phyloP scores from a whole-genome alignment of 1,284 basidiomycete species.

The Ustilago cynodontis region DNA sequence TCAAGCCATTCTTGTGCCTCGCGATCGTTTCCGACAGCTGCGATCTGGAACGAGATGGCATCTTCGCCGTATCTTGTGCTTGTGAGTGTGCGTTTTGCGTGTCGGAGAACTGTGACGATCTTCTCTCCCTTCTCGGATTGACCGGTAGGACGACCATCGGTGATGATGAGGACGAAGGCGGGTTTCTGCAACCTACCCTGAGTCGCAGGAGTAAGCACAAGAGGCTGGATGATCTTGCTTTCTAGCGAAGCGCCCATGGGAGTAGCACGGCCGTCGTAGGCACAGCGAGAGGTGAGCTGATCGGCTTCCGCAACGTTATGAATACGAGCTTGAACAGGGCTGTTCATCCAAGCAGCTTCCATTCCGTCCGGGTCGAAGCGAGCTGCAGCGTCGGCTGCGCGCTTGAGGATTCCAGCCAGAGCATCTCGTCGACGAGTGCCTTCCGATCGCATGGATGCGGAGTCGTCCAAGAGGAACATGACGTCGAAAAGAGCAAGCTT shows the following conservation, averaged over 20 bases:
- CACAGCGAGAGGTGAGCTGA: constrained; percentile 38
- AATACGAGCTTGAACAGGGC: constrained; percentile 27
- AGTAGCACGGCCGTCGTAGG: constrained; percentile 50
- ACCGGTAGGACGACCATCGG: constrained; percentile 60
- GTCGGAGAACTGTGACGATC: constrained; percentile 51
- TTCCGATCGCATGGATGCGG: constrained; percentile 53
- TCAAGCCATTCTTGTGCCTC: constrained; percentile 66
- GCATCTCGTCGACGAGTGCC: constrained; percentile 42
- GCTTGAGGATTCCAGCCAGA: constrained; percentile 48
- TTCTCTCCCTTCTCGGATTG: constrained; percentile 43
- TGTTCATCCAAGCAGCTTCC: constrained; percentile 62
- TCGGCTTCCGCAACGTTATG: constrained; percentile 53
- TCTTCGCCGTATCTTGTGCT: constrained; percentile 54
- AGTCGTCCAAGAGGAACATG: constrained; percentile 62
- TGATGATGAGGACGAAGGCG: constrained; percentile 54
- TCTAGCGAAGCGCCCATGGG: constrained; percentile 57
- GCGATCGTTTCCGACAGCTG: constrained; percentile 59
- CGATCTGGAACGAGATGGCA: constrained; percentile 57
- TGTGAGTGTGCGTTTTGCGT: constrained; percentile 43
- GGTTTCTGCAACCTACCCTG: constrained; percentile 50
- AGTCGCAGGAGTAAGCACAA: constrained; percentile 36
- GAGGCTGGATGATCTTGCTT: constrained; percentile 46
- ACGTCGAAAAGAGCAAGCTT: constrained; percentile 64
- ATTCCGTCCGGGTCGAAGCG: constrained; percentile 60
- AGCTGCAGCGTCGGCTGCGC: constrained; percentile 57